Base-by-base conservation (phyloP, 2,329 filamentous ascomycete genomes). In the Tolypocladium paradoxum region DNA sequence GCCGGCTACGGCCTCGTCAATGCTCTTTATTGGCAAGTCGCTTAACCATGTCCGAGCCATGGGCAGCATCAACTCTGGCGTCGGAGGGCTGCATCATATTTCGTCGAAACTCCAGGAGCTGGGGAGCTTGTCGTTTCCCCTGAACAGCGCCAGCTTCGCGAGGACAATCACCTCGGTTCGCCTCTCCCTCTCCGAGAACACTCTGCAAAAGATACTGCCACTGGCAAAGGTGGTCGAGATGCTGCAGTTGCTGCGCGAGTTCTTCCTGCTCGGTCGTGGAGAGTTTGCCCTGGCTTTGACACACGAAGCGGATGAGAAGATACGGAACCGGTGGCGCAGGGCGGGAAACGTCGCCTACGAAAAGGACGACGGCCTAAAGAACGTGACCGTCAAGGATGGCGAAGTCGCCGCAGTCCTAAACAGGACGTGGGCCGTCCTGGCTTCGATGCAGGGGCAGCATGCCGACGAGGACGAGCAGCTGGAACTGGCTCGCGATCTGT, bases 241-340 rank as follows among this genome's bases (percentile, higher is more conserved):
- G 49, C 73, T 97, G 16, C 81, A 83, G 31, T 75, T 96, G 9
- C 76, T 96, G 1, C 81, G 91, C 48, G 85, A 93, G 53, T 96
- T 95, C 69, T 89, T 96, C 60, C 77, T 99, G 2, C 77, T 99
- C 0, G 86, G 87, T 1, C 81, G 89, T 35, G 92, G 92, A 51
- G 93, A 97, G 66, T 99, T 99, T 66, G 90, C 91, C 22, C 84
- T 93, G 70, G 85, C 87, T 0, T 71, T 99, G 29, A 89, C 95
- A 1, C 81, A 85, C 36, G 88, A 96, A 70, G 90, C 92, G 1
- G 90, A 96, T 60, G 82, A 86, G 52, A 86, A 84, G 60, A 79
- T 93, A 27, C 79, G 82, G n/a, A 84, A 81, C 58, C 83, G 89
- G 49, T 88, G 88, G 77, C 82, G 77, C 60, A 74, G 83, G 57